Conservation (phyloP, 2,329 filamentous ascomycete genomes). For the Metarhizium humberi region DNA sequence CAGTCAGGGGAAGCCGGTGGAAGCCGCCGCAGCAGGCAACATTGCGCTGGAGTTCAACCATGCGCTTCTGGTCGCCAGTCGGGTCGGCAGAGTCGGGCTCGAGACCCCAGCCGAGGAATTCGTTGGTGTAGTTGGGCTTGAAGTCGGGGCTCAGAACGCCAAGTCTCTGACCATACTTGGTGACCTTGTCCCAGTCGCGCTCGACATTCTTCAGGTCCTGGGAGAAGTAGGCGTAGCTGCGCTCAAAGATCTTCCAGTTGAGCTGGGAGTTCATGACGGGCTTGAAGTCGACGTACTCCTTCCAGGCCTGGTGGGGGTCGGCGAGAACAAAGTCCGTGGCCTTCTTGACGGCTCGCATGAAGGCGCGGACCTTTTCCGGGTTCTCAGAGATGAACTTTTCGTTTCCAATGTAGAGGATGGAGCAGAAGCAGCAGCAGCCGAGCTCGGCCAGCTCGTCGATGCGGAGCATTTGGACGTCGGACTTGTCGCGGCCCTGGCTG, state of each 20-base stretch:
- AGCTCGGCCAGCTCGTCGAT: constrained; percentile 73
- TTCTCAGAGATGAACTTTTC: constrained; percentile 58
- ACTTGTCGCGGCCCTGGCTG: constrained; percentile 48
- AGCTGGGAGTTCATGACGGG: constrained; percentile 57
- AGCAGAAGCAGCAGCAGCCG: constrained; percentile 78
- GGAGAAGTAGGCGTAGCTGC: constrained; percentile 69
- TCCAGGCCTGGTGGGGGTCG: constrained; percentile 53
- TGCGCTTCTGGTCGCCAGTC: constrained; percentile 63
- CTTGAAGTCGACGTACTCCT: constrained; percentile 63
- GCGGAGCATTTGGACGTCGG: constrained; percentile 69
- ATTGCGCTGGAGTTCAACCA: constrained; percentile 58
- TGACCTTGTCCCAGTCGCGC: constrained; percentile 72
- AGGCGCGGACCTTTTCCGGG: constrained; percentile 55
- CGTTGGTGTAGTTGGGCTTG: constrained; percentile 65
- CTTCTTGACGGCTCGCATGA: constrained; percentile 64
- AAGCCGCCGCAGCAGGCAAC: constrained; percentile 59
- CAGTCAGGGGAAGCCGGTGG: constrained; percentile 29
- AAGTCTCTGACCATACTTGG: constrained; percentile 64
- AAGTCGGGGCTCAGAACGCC: constrained; percentile 57
- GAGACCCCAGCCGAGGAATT: constrained; percentile 57
- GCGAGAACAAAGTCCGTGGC: constrained; percentile 65
- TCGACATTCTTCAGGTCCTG: constrained; percentile 64
- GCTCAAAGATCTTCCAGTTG: constrained; percentile 73
- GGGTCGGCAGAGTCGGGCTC: constrained; percentile 58
- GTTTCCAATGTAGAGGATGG: constrained; percentile 73